Percentiles rank a stretch among this genome's conserved stretches.
phyloP scores from a whole-genome alignment of 257 asterid genomes.

The Solanum chilense region DNA sequence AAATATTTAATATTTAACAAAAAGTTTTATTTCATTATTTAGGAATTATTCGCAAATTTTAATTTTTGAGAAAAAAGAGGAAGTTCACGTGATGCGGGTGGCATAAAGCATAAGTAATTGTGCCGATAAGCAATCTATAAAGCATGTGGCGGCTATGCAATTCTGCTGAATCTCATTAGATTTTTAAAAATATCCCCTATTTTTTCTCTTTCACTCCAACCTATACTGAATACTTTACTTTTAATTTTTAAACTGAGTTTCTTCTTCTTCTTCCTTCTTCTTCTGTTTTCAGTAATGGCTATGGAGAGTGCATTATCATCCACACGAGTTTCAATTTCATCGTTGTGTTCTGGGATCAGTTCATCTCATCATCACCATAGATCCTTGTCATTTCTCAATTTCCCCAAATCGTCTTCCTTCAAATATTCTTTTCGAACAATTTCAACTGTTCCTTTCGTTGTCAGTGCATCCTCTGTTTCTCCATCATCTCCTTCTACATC shows the following conservation, averaged over 20 bases:
- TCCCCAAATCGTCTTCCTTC: slow-evolving; percentile 17
- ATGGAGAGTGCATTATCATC: neutral
- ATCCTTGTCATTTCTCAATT: neutral
- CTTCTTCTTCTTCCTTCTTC: neutral
- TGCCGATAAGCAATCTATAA: neutral
- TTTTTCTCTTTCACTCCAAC: neutral
- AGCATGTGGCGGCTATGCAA: neutral
- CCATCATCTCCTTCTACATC: slow-evolving; percentile 42
- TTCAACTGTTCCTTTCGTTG: slow-evolving; percentile 1
- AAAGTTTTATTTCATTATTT: neutral
- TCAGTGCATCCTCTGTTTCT: slow-evolving; percentile 14
- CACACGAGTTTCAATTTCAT: neutral
- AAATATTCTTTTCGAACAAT: slow-evolving; percentile 13
- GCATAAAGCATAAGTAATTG: neutral
- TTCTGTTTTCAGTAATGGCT: neutral
- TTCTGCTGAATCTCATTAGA: neutral
- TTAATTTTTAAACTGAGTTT: neutral
- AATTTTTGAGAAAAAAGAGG: neutral
- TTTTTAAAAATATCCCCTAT: neutral
- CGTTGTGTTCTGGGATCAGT: neutral
- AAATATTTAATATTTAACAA: neutral
- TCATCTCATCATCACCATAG: neutral
- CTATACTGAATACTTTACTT: no score
- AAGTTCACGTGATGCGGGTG: slow-evolving; percentile 8
- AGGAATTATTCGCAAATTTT: neutral